Base-by-base conservation (phyloP, 805 yeast genomes). In the Dipodascopsis uninucleata region DNA sequence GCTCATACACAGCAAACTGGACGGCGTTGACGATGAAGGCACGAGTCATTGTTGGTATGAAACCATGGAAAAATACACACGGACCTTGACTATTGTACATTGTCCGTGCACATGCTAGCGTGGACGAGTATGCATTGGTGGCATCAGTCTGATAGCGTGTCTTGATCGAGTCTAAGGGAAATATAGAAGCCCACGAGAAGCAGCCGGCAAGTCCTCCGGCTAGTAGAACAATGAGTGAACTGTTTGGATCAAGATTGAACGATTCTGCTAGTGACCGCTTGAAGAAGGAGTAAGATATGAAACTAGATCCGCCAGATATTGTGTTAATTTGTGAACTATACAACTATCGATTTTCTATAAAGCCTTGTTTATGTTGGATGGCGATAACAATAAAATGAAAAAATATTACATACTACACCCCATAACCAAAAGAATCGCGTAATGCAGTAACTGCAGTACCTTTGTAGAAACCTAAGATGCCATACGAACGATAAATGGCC, bases 151-250 rank as follows among this genome's bases (percentile, higher is more conserved):
- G 60, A 16, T 45, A 50, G 8, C 60, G 39, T 2, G 60, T 56
- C 39, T 56, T 56, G 24, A 56, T 38, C 25, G 52, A 57, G 33
- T 56, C 60, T 41, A 56, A 36, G 5, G 60, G 60, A 35, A 54
- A 56, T 7, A 56, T 47, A n/a, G 56, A 56, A 3, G 54, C 51
- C 60, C 60, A 56, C 5, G 58, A 49, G 25, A 52, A 26, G 28
- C 56, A 52, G n/a, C 60, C 60, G 5, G 60, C 58, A 8, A 48
- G n/a, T 9, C 60, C 60, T n/a, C 60, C 60, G 2, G 52, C 57
- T 21, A 48, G 35, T n/a, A n/a, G 18, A 49, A 29, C 18, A 56
- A 31, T 24, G 42, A 26, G 23, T 48, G 49, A 9, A n/a, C n/a
- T n/a, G n/a, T n/a, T n/a, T n/a, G n/a, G n/a, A n/a, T n/a, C n/a